phyloP scores from a whole-genome alignment of 1,139 yeast genomes.

The Yamadazyma membranifaciens region DNA sequence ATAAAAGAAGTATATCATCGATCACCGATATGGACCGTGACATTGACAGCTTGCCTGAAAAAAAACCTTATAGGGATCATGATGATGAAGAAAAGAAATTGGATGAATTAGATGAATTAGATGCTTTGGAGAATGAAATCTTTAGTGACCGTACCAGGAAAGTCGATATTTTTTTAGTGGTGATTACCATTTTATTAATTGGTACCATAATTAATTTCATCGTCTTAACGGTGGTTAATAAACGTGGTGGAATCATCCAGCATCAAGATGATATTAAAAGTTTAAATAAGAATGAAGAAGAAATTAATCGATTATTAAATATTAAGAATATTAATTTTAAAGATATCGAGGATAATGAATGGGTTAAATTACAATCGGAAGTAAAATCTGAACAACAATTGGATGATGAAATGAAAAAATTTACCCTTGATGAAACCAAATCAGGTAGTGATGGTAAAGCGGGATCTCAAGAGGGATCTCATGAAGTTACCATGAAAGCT shows the following conservation, averaged over 20 bases:
- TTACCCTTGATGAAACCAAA: not conserved
- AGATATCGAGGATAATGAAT: constrained; percentile 13
- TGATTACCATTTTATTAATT: constrained; percentile 10
- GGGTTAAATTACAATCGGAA: constrained; percentile 13
- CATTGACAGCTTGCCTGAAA: not conserved
- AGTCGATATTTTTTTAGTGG: constrained; percentile 10
- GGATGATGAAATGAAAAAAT: constrained; percentile 4
- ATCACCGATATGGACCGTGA: constrained; percentile 5
- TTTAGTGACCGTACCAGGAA: not conserved
- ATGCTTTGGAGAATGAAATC: constrained; percentile 4
- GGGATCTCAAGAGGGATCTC: too few species aligned
- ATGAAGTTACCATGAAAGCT: constrained; percentile 9
- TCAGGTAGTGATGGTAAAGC: not conserved
- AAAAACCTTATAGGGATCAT: not conserved
- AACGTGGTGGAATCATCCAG: too few species aligned
- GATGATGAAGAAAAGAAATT: not conserved
- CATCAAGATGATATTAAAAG: not conserved
- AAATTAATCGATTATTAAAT: constrained; percentile 10
- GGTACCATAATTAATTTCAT: constrained; percentile 13
- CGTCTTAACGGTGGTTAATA: constrained; percentile 3
- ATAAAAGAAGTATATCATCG: constrained; percentile 14
- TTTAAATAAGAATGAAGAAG: constrained; percentile 2
- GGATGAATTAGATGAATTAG: constrained; percentile 3
- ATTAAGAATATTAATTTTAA: constrained; percentile 13
- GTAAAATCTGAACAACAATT: constrained; percentile 1